Evolutionary conservation across 352 stramenopile genomes (phyloP).

Genomic region (Blastocystis sp.): DNA sequence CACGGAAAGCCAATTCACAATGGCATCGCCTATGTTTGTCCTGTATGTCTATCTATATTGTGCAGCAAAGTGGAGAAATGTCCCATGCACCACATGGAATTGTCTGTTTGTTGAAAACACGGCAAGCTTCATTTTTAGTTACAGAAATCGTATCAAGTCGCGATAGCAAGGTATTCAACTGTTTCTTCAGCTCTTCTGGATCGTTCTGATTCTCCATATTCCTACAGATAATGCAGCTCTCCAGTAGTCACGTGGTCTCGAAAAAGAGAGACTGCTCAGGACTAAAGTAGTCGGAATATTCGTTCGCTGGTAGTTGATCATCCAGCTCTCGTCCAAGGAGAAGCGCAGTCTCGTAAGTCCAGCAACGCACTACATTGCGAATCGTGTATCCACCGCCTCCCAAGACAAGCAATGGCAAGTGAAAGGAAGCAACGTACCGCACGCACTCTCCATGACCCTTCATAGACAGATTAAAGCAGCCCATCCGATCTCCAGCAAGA

Average conservation of each 20-base stretch:
- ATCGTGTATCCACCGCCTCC: conserved; percentile 94
- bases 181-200: not conserved
- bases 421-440: conserved; percentile 88
- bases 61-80: not conserved
- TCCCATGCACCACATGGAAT: conserved; percentile 15
- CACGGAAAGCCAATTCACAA: conserved; percentile 54
- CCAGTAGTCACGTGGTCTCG: not conserved
- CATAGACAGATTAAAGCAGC: conserved; percentile 94
- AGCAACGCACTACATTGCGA: conserved; percentile 82
- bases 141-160: not conserved
- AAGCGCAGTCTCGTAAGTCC: not conserved
- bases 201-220: not conserved
- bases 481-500: conserved; percentile 88
- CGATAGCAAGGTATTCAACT: not conserved
- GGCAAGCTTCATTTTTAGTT: not conserved
- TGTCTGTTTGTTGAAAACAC: conserved; percentile 6
- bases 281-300: not conserved
- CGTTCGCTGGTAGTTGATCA: not conserved
- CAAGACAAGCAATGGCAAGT: conserved; percentile 88
- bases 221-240: not conserved
- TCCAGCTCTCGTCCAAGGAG: conserved; percentile 62
- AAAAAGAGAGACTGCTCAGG: not conserved
- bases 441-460: conserved; percentile 90
- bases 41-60: conserved; percentile 42
- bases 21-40: conserved; percentile 34